A percentile compares a stretch with the other conserved stretches of the same genome.
Conservation (phyloP, 768 basidiomycete genomes). For the Rhodosporidiobolus sp. region DNA sequence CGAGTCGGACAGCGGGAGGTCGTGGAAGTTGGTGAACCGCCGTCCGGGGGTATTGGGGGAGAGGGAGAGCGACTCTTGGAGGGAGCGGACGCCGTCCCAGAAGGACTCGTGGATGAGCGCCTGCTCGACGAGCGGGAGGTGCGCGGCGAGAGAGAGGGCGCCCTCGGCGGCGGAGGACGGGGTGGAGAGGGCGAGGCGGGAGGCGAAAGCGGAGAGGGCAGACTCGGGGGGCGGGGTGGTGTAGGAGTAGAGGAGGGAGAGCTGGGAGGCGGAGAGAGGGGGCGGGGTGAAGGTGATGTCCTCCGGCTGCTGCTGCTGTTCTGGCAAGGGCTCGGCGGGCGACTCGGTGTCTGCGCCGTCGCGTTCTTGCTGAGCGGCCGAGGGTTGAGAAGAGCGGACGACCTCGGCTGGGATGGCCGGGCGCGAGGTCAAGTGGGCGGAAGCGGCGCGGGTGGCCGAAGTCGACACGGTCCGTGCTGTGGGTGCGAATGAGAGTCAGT, state of each 20-base stretch:
- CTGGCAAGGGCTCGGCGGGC: neutral
- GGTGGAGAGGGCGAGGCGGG: slow-evolving; percentile 20
- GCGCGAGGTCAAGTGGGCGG: slow-evolving; percentile 7
- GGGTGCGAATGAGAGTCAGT: too few species aligned
- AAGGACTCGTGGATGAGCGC: slow-evolving; percentile 33
- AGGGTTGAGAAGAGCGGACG: neutral
- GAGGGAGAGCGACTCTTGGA: slow-evolving; percentile 53
- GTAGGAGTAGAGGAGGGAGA: slow-evolving; percentile 37
- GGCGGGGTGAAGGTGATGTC: slow-evolving; percentile 16
- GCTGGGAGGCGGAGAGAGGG: slow-evolving; percentile 19
- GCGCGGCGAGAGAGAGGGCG: slow-evolving; percentile 5
- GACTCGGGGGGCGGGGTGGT: slow-evolving; percentile 36
- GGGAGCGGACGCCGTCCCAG: slow-evolving; percentile 17
- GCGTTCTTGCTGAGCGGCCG: neutral
- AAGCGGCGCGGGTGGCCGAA: neutral
- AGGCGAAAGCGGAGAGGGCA: slow-evolving; percentile 36
- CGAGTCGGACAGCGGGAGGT: slow-evolving; percentile 20
- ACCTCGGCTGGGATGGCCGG: slow-evolving; percentile 26
- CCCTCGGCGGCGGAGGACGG: neutral
- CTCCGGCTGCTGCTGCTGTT: neutral
- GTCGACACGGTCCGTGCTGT: slow-evolving; percentile 19
- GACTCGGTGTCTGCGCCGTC: slow-evolving; percentile 17
- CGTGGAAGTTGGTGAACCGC: slow-evolving; percentile 54
- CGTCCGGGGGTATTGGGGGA: slow-evolving; percentile 60
- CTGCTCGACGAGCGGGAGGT: slow-evolving; percentile 37